Evolutionary conservation across 129 eudicot genomes (phyloP), one percentile per base, ranked within the genome.

Genomic region (Ambrosia trifida): DNA sequence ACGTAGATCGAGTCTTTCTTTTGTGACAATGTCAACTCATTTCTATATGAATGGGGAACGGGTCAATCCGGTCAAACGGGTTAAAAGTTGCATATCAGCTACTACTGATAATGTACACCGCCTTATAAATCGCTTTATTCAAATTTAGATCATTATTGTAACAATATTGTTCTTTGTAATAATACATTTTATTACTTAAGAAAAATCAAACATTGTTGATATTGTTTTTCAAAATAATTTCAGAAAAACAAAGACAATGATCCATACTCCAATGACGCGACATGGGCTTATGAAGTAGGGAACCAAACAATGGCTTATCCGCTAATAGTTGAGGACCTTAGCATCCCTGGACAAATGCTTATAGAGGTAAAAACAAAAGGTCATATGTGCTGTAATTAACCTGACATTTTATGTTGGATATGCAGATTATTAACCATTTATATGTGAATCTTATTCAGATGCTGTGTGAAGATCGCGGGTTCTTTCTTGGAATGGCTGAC

Each of bases 221-320:
- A n/a, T n/a, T n/a, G n/a, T n/a, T n/a, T n/a, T 69, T 51, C 61
- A n/a, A 69, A 47, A 51, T 35, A 46, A 69, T 69, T 67, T 47
- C 85, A 58, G 67, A 72, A 64, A 57, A 65, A 70, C 36, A 82
- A 72, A 47, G 32, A 35, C 28, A 68, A 72, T 41, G 82, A 72
- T 79, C 77, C 79, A 52, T 67, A 51, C 63, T 68, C 72, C 56
- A 73, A 77, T 47, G 91, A 85, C 69, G 91, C 83, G 58, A 89
- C 95, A 14, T 93, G 96, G 98, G 96, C 96, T 33, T 85, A 84
- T 66, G 98, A 93, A 81, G 66, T 85, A 59, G 92, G 87, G 33
- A 83, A 84, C 60, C 77, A 83, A 68, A 33, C 87, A 50, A 84
- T 84, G 83, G 64, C 79, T 68, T 88, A 87, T 75, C 98, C 98